These are phyloP conservation scores for Macrocybe sp. DNA, from an alignment of 1,284 basidiomycete genomes.

Conservation along the genomic window DNA sequence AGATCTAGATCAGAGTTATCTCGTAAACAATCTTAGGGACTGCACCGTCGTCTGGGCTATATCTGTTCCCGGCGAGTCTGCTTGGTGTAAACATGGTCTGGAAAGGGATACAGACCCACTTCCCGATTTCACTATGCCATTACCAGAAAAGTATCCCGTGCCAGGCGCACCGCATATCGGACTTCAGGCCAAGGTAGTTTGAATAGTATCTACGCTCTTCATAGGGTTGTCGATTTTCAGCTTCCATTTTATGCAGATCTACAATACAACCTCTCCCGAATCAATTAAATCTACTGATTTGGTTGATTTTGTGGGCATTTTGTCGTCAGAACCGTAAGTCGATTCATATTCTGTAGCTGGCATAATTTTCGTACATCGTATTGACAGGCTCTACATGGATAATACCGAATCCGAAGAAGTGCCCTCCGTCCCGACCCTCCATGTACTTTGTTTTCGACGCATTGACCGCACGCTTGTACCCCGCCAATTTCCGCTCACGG, in stretches of 20 bases:
- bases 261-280: constrained; percentile 33
- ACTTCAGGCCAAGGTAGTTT: constrained; percentile 61
- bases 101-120: too few relatives aligned
- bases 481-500: constrained; percentile 28
- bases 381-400: constrained; percentile 27
- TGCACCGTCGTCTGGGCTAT: constrained; percentile 65
- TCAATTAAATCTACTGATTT: constrained; percentile 54
- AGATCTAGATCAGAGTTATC: constrained; percentile 21
- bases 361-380: not conserved
- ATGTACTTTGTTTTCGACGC: constrained; percentile 53
- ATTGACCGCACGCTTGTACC: constrained; percentile 36
- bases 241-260: constrained; percentile 39
- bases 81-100: constrained; percentile 21
- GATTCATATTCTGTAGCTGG: constrained; percentile 1
- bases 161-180: constrained; percentile 51
- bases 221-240: not conserved
- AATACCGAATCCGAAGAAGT: constrained; percentile 30
- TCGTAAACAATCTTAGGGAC: constrained; percentile 53
- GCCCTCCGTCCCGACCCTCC: constrained; percentile 55
- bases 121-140: constrained; percentile 17
- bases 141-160: constrained; percentile 61
- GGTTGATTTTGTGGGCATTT: constrained; percentile 65
- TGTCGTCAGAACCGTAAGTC: constrained; percentile 55
- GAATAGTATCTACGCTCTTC: not conserved
- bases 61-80: constrained; percentile 60